Conservation (phyloP, 345 rosid genomes). For the Eucalyptus grandis region DNA sequence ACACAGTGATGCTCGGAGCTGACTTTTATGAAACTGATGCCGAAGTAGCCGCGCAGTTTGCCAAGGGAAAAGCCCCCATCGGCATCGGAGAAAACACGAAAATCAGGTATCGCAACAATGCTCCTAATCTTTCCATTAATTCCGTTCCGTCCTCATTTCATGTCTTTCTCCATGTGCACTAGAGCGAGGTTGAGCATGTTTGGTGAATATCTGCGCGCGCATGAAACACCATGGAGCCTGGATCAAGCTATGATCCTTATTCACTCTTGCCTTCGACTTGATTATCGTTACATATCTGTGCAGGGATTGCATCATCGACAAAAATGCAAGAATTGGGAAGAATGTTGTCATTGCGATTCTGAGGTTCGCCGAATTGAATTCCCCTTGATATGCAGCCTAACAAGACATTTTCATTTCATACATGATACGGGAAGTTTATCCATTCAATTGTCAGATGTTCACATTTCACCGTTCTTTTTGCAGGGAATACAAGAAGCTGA, state of each 20-base stretch:
- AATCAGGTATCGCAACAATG: not conserved
- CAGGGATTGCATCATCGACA: slow-evolving; percentile 93
- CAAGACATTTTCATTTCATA: not conserved
- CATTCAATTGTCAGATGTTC: not conserved
- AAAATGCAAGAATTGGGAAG: slow-evolving; percentile 91
- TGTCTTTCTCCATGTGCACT: not conserved
- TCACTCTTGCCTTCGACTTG: not conserved
- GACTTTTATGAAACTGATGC: slow-evolving; percentile 77
- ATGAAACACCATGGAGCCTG: not conserved
- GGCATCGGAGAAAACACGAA: slow-evolving; percentile 66
- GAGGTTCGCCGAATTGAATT: slow-evolving; percentile 31
- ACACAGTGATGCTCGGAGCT: slow-evolving; percentile 82
- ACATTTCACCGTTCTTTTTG: not conserved
- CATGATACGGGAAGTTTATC: not conserved
- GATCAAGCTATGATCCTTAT: not conserved
- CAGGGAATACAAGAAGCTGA: slow-evolving; percentile 87
- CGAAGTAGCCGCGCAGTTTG: slow-evolving; percentile 43
- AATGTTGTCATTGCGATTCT: slow-evolving; percentile 66
- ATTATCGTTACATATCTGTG: not conserved
- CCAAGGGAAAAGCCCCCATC: slow-evolving; percentile 61
- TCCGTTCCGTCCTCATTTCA: not conserved
- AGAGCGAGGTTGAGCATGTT: not conserved
- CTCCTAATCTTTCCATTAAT: not conserved
- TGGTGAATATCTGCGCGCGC: not conserved
- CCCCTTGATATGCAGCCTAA: not conserved